These are phyloP conservation scores for Alternaria tenuissima DNA, from an alignment of 2,329 filamentous ascomycete species.

Conservation along the genomic window DNA sequence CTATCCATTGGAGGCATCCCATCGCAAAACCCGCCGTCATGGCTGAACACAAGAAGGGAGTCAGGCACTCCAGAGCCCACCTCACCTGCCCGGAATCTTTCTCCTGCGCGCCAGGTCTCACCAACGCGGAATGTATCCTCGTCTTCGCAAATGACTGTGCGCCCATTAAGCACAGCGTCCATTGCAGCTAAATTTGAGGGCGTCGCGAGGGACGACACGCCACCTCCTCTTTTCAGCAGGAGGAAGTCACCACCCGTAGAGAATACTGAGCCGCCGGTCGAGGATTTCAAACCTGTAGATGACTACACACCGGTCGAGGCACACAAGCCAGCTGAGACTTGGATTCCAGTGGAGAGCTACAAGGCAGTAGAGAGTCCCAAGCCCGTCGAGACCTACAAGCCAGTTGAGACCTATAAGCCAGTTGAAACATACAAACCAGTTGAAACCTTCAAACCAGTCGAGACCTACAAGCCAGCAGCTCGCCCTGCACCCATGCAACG, in stretches of 20 bases:
- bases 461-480: slow-evolving; percentile 16
- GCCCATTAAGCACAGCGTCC: slow-evolving; percentile 40
- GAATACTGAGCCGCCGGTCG: slow-evolving; percentile 11
- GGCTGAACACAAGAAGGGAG: slow-evolving; percentile 45
- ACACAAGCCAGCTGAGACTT: not conserved
- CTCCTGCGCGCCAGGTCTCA: slow-evolving; percentile 35
- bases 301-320: not conserved
- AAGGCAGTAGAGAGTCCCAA: slow-evolving; percentile 25
- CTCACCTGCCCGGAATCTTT: slow-evolving; percentile 42
- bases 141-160: slow-evolving; percentile 31
- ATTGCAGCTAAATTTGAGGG: slow-evolving; percentile 50
- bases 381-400: slow-evolving; percentile 57
- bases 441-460: slow-evolving; percentile 52
- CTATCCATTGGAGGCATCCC: slow-evolving; percentile 47
- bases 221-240: slow-evolving; percentile 25
- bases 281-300: not conserved
- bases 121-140: slow-evolving; percentile 34
- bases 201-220: slow-evolving; percentile 42
- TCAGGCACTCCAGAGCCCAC: slow-evolving; percentile 39
- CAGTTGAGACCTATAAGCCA: slow-evolving; percentile 54
- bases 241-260: slow-evolving; percentile 14
- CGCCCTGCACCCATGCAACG: slow-evolving; percentile 40
- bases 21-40: slow-evolving; percentile 45
- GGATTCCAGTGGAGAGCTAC: not conserved
- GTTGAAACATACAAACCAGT: slow-evolving; percentile 55